Base-by-base conservation (phyloP, 1,284 basidiomycete species). In the Rhodotorula mucilaginosa region DNA sequence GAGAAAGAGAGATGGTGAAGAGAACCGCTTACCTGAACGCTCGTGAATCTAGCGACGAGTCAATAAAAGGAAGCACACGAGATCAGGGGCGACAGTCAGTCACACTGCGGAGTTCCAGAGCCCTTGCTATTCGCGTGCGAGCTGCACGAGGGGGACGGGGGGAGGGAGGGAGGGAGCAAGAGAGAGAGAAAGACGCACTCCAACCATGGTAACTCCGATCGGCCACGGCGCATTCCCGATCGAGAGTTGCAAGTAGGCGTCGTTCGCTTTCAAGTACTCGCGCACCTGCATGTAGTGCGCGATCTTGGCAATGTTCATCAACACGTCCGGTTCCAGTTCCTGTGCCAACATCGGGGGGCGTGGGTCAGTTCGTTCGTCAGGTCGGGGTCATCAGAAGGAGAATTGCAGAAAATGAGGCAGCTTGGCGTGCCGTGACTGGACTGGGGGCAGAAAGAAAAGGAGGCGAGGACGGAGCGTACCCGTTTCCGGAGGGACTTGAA, bases 201-300 rank as follows among this genome's bases (percentile, higher is more conserved):
- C 92, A 93, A 83, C 96, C 90, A 96, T 96, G 70, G 97, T 99
- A 8, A 99, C 97, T 67, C 97, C 97, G 79, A 99, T 98, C 0
- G 97, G 97, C 97, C 97, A 99, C 2, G 97, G 95, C 0, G 97
- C 96, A 80, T 97, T 99, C 23, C 97, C 97, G 73, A 99, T 99
- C 6, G 92, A 95, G 48, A 99, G 84, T 34, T 96, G 90, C 23
- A 99, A 87, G 81, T 99, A 99, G 0, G 94, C 90, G 80, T 99
- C 97, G 79, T 99, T 99, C 1, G 97, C 97, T 70, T 86, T 87
- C 79, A 97, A 90, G 79, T 99, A 99, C 81, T 95, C 88, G 44
- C 97, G 88, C 76, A 87, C 90, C 81, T 99, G 97, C 91, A 97
- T 94, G 82, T 93, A 85, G 79, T 98, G 91, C 3, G 98, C 91